A percentile compares a stretch with the other conserved stretches of the same genome.
Conservation (phyloP, 1,284 basidiomycete genomes). For the Sanghuangporus weigelae region DNA sequence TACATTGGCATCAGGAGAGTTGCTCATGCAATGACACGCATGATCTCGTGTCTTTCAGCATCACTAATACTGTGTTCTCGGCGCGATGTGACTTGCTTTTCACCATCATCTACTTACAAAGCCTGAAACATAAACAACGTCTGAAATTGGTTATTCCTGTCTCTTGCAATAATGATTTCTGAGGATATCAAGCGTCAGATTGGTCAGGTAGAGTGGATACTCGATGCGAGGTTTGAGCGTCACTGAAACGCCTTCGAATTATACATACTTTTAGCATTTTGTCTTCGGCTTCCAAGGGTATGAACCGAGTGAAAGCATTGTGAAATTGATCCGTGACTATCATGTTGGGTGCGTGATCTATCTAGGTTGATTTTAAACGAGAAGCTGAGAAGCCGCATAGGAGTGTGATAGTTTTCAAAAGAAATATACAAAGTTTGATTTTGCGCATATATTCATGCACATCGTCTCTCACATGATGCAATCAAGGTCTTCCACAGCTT, state of each 20-base stretch:
- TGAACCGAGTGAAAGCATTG: constrained; percentile 46
- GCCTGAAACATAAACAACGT: background rate
- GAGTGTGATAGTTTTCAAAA: constrained; percentile 62
- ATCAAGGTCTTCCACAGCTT: constrained; percentile 46
- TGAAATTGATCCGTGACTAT: constrained; percentile 54
- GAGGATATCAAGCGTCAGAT: constrained; percentile 43
- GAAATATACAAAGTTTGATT: constrained; percentile 51
- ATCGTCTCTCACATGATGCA: background rate
- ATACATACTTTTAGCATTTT: constrained; percentile 47
- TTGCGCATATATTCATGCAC: background rate
- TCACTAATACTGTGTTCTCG: no score
- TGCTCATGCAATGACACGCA: no score
- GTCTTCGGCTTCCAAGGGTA: constrained; percentile 63
- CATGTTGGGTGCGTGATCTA: constrained; percentile 42
- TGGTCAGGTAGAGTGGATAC: constrained; percentile 39
- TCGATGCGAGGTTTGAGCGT: background rate
- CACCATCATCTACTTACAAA: background rate
- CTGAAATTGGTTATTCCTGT: background rate
- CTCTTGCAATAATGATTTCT: background rate
- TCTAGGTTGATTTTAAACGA: background rate
- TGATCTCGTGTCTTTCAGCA: no score
- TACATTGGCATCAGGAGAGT: no score
- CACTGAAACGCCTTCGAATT: background rate
- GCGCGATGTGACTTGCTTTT: background rate
- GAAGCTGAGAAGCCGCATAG: constrained; percentile 16